A percentile compares a stretch with the other conserved stretches of the same genome.
Conservation (phyloP, 192 early-diverging fungal species). For the Podila horticola region DNA sequence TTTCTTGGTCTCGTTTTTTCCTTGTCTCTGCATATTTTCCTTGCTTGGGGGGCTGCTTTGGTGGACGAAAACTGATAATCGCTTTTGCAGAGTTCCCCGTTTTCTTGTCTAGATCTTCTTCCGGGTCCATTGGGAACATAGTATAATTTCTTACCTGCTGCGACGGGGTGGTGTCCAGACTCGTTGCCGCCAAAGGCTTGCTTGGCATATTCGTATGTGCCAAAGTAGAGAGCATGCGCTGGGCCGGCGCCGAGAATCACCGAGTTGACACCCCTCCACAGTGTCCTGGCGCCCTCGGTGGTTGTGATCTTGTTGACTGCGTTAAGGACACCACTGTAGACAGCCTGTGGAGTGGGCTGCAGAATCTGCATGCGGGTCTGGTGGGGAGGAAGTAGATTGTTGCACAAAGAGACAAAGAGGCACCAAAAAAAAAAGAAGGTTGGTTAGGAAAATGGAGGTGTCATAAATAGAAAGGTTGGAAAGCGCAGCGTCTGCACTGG, state of each 20-base stretch:
- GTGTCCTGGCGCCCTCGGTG: constrained; percentile 79
- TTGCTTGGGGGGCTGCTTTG: background rate
- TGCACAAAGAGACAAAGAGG: constrained; percentile 1
- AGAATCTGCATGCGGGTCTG: constrained; percentile 96
- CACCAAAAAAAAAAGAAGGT: constrained; percentile 2
- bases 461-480: background rate
- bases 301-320: constrained; percentile 77
- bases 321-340: constrained; percentile 77
- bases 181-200: constrained; percentile 70
- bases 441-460: background rate
- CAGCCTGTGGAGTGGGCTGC: constrained; percentile 69
- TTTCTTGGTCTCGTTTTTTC: background rate
- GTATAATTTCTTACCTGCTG: constrained; percentile 59
- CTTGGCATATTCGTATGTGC: constrained; percentile 93
- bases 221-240: constrained; percentile 96
- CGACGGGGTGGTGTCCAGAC: constrained; percentile 65
- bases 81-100: no score
- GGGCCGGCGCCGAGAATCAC: constrained; percentile 95
- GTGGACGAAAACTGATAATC: no score
- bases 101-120: no score
- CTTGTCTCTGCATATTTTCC: background rate
- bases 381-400: background rate
- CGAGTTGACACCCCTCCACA: constrained; percentile 95
- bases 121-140: background rate
- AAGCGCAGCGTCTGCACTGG: background rate